Conservation (phyloP, 306 rosid species). For the Fragaria iinumae region DNA sequence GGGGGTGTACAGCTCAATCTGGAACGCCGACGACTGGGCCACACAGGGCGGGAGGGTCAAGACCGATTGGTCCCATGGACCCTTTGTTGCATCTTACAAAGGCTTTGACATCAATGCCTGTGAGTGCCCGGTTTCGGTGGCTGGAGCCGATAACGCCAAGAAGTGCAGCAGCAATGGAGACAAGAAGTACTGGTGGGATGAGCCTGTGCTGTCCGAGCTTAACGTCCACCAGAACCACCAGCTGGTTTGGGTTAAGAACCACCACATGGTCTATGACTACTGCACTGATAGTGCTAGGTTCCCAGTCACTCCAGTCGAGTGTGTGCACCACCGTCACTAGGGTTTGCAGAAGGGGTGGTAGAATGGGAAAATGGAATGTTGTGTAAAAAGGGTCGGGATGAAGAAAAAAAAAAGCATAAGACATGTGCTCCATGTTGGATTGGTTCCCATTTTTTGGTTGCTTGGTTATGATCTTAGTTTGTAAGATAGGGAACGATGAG, state of each 20-base stretch:
- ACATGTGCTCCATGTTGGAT: conserved; percentile 37
- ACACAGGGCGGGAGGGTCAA: conserved; percentile 95
- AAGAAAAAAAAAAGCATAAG: background rate
- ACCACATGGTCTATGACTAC: conserved; percentile 89
- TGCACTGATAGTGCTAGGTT: conserved; percentile 76
- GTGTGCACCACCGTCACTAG: conserved; percentile 70
- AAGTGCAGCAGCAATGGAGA: conserved; percentile 56
- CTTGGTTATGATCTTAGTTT: background rate
- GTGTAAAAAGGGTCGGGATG: background rate
- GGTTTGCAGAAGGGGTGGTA: background rate
- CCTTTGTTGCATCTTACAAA: conserved; percentile 68
- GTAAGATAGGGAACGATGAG: conserved; percentile 5
- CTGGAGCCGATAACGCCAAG: conserved; percentile 35
- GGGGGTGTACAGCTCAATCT: conserved; percentile 92
- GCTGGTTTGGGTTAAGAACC: conserved; percentile 82
- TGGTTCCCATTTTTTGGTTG: background rate
- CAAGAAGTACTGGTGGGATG: conserved; percentile 88
- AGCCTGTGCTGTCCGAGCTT: conserved; percentile 55
- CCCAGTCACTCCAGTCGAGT: conserved; percentile 60
- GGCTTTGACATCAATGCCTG: conserved; percentile 73
- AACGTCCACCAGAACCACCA: conserved; percentile 88
- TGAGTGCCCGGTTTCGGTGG: conserved; percentile 39
- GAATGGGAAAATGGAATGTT: background rate
- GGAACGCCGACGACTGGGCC: conserved; percentile 99
- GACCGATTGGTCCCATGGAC: conserved; percentile 95